Evolutionary conservation across 148 eudicot species (phyloP).

Genomic region (Camellia lanceoleosa): DNA sequence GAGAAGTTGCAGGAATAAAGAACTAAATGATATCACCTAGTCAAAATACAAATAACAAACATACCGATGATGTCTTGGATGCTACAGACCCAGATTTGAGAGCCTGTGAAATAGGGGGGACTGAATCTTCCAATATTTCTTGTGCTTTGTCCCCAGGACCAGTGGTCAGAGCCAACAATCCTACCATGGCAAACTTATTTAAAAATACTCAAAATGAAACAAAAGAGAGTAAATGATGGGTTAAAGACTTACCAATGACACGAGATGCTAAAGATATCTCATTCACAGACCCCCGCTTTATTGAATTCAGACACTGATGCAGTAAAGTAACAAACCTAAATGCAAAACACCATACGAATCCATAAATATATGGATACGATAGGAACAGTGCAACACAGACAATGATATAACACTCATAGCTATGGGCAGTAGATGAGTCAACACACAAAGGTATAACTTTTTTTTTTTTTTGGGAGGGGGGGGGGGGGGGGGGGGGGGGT

Average conservation of each 20-base stretch:
- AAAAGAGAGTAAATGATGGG: neutral
- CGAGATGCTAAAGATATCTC: conserved; percentile 73
- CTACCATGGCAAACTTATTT: conserved; percentile 25
- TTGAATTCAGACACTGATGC: conserved; percentile 66
- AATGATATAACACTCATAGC: neutral
- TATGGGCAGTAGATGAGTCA: too few species aligned
- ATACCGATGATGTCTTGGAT: conserved; percentile 27
- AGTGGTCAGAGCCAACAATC: conserved; percentile 72
- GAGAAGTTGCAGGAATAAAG: neutral
- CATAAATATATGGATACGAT: neutral
- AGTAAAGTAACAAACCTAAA: conserved; percentile 68
- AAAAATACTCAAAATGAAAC: conserved; percentile 1
- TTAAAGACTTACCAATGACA: conserved; percentile 26
- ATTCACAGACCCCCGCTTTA: conserved; percentile 69
- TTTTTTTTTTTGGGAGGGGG: too few species aligned
- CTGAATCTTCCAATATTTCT: conserved; percentile 70
- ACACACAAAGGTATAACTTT: too few species aligned
- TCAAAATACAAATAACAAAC: conserved; percentile 5
- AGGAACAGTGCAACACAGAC: neutral
- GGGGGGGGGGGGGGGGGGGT: too few species aligned
- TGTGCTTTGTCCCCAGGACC: conserved; percentile 71
- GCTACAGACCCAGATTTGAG: conserved; percentile 13
- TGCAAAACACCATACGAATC: conserved; percentile 1
- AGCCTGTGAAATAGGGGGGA: conserved; percentile 36
- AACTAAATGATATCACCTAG: neutral